Evolutionary conservation across 2,329 filamentous ascomycete species (phyloP).

Genomic region (Alternaria longipes): DNA sequence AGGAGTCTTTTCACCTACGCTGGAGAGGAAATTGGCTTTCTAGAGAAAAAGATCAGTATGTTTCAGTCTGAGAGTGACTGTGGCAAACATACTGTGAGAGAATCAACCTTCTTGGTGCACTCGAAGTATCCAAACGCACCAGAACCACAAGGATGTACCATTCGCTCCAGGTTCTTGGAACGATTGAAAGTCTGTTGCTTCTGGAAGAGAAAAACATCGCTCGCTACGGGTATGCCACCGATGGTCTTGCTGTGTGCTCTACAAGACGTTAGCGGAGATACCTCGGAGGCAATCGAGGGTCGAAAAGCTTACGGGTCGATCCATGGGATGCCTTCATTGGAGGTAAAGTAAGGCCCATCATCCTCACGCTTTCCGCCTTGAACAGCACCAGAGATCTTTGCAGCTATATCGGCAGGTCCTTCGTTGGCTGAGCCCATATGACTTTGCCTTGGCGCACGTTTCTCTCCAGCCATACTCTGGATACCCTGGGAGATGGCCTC

Average conservation of each 20-base stretch:
- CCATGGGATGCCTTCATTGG: constrained; percentile 63
- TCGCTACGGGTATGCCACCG: constrained; percentile 61
- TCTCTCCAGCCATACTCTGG: constrained; percentile 51
- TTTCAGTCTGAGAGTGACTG: neutral
- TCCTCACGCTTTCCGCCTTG: constrained; percentile 59
- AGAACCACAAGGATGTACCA: constrained; percentile 55
- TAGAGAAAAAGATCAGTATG: neutral
- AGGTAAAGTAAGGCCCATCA: constrained; percentile 63
- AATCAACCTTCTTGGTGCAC: constrained; percentile 51
- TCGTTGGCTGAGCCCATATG: constrained; percentile 60
- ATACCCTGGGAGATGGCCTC: constrained; percentile 55
- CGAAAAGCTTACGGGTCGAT: constrained; percentile 55
- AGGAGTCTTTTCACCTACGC: constrained; percentile 54
- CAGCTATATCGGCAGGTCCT: constrained; percentile 62
- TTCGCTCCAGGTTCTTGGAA: constrained; percentile 60
- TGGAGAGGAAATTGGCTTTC: constrained; percentile 55
- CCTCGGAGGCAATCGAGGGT: neutral
- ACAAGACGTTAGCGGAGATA: neutral
- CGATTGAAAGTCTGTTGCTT: constrained; percentile 66
- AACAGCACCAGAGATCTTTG: constrained; percentile 60
- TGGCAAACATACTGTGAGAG: constrained; percentile 38
- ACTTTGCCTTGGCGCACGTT: constrained; percentile 48
- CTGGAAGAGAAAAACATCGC: constrained; percentile 62
- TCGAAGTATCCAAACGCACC: constrained; percentile 61
- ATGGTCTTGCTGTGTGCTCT: constrained; percentile 62